phyloP scores from a whole-genome alignment of 2,329 filamentous ascomycete genomes.

The Arthroderma sp. region DNA sequence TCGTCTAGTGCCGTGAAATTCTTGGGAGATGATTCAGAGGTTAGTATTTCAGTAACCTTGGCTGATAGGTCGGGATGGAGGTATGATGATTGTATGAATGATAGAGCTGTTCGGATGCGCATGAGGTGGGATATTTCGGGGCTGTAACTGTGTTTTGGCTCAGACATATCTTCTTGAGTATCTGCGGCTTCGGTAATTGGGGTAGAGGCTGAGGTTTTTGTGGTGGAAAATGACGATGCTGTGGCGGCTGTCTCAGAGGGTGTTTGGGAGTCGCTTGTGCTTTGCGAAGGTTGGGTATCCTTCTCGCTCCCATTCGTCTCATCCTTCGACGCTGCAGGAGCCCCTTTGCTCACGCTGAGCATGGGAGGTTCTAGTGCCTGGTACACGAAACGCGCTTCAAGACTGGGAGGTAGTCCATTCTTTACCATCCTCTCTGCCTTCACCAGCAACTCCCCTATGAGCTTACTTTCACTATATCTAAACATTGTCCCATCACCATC shows the following conservation, averaged over 20 bases:
- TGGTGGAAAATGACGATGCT: constrained; percentile 17
- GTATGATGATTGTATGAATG: constrained; percentile 41
- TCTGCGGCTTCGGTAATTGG: constrained; percentile 6
- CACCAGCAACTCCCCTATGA: constrained; percentile 50
- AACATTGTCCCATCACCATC: constrained; percentile 80
- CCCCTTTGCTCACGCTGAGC: constrained; percentile 46
- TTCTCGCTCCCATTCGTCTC: constrained; percentile 12
- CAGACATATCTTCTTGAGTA: constrained; percentile 21
- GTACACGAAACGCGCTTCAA: constrained; percentile 76
- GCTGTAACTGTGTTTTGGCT: constrained; percentile 13
- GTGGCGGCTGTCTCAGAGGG: constrained; percentile 21
- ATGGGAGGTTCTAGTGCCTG: constrained; percentile 66
- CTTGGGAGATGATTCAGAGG: constrained; percentile 31
- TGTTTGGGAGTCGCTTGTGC: constrained; percentile 25
- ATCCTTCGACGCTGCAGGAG: constrained; percentile 23
- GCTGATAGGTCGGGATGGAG: constrained; percentile 30
- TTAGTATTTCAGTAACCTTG: constrained; percentile 29
- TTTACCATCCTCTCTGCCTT: constrained; percentile 63
- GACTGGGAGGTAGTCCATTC: constrained; percentile 56
- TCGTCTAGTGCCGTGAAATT: constrained; percentile 61
- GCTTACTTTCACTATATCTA: constrained; percentile 60
- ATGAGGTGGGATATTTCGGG: constrained; percentile 26
- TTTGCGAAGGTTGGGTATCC: constrained; percentile 17
- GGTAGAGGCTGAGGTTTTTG: constrained; percentile 4
- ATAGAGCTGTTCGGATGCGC: constrained; percentile 38